Evolutionary conservation across 2,329 filamentous ascomycete genomes (phyloP), one percentile per base, ranked within the genome.

Genomic region (Xylaria sp.): DNA sequence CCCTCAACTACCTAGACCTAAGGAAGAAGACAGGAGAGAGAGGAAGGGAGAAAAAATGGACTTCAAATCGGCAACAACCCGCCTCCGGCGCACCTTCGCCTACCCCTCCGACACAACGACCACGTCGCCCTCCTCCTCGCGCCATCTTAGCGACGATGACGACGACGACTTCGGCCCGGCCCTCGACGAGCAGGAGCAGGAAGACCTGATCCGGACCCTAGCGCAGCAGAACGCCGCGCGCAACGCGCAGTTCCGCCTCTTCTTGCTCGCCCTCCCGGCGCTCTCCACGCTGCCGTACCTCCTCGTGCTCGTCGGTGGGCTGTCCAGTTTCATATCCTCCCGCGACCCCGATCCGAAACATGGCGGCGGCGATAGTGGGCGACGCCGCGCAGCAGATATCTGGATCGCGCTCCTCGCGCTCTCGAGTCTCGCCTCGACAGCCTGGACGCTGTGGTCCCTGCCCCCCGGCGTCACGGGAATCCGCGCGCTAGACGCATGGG

Each of bases 1-100:
- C 11, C 36, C 47, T 17, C 45, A 19, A 4, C 45, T 47, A 7
- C 11, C 34, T 19, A 27, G 4, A 4, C 21, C 4, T n/a, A n/a
- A n/a, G n/a, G 17, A 54, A 42, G 3, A 47, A 12, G 8, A 21
- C 24, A 19, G 32, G 14, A 27, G 32, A 34, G n/a, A 3, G 34
- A 42, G 14, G n/a, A 4, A 56, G 8, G 7, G 48, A 32, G n/a
- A 19, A 11, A 70, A 55, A 47, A 74, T 73, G 72, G 72, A 76
- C 70, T 65, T 74, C 27, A 73, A 73, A 71, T 69, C 67, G 51
- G 74, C 82, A 0, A 79, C 80, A 48, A 83, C 92, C 61, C 89
- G 92, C 70, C 83, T 96, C 53, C 90, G 94, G 75, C 91, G 87
- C 75, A 91, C 92, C 8, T 96, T 97, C 81, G 88, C 86, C 69